Conservation (phyloP, 306 rosid species). For the Quercus gilva region DNA sequence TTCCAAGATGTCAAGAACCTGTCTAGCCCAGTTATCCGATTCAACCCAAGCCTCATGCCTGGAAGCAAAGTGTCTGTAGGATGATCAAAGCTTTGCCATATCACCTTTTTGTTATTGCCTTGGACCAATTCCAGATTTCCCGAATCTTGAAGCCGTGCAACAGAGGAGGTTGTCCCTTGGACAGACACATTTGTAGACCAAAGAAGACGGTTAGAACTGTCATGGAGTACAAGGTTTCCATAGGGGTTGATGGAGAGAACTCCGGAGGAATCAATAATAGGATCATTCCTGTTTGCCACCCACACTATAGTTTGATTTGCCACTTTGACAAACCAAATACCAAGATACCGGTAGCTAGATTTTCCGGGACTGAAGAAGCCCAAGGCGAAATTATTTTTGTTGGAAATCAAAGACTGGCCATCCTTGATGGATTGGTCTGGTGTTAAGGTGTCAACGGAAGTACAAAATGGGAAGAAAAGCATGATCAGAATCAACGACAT, state of each 20-base stretch:
- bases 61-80: constrained; percentile 24
- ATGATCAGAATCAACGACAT: no score
- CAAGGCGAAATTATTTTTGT: no score
- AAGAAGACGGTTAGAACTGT: not conserved
- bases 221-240: no score
- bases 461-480: no score
- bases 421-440: no score
- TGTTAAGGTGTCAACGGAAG: no score
- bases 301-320: no score
- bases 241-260: not conserved
- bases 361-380: constrained; percentile 54
- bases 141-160: constrained; percentile 15
- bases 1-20: not conserved
- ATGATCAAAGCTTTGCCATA: constrained; percentile 36
- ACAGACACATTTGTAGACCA: constrained; percentile 6
- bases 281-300: constrained; percentile 20
- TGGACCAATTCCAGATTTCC: constrained; percentile 22
- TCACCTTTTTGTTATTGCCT: not conserved
- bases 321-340: no score
- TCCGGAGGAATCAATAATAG: not conserved
- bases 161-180: no score
- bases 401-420: no score
- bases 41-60: not conserved
- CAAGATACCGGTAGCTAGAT: no score
- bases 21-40: not conserved